A percentile compares a stretch with the other conserved stretches of the same genome.
phyloP scores from a whole-genome alignment of 2,329 filamentous ascomycete species.

The Aurifilum marmelostoma region DNA sequence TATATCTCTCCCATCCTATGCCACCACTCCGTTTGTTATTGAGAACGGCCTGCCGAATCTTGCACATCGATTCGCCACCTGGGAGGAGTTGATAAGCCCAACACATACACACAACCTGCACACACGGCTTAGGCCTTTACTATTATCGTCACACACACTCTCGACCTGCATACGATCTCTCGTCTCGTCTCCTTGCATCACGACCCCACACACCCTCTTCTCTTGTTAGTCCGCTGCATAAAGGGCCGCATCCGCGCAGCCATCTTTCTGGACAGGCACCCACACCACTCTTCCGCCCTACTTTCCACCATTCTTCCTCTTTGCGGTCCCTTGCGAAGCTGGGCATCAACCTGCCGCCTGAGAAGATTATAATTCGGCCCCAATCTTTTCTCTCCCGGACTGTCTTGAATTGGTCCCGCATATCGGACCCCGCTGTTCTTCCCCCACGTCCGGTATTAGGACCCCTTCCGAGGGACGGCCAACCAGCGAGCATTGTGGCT shows the following conservation, averaged over 20 bases:
- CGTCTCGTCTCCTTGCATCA: not conserved
- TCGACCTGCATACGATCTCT: not conserved
- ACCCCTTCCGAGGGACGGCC: slow-evolving; percentile 16
- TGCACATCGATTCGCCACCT: slow-evolving; percentile 23
- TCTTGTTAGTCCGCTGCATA: slow-evolving; percentile 25
- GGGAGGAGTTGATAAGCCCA: slow-evolving; percentile 23
- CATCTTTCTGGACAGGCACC: slow-evolving; percentile 11
- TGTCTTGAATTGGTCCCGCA: slow-evolving; percentile 10
- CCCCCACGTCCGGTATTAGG: slow-evolving; percentile 24
- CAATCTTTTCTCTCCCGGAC: slow-evolving; percentile 17
- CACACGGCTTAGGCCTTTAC: too few relatives aligned
- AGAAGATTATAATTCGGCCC: not conserved
- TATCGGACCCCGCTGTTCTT: slow-evolving; percentile 26
- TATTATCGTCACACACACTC: too few relatives aligned
- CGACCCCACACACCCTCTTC: slow-evolving; percentile 13
- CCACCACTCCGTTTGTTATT: not conserved
- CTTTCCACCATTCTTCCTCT: not conserved
- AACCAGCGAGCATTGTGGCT: slow-evolving; percentile 27
- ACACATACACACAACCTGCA: not conserved
- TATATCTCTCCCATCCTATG: not conserved
- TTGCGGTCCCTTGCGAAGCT: slow-evolving; percentile 16
- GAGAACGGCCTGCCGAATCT: not conserved
- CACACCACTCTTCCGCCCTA: slow-evolving; percentile 11
- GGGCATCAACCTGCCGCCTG: slow-evolving; percentile 18
- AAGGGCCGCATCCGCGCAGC: slow-evolving; percentile 25